Evolutionary conservation across 495 filamentous ascomycete genomes (phyloP), one percentile per base, ranked within the genome.

Genomic region (Podospora tetraspora): DNA sequence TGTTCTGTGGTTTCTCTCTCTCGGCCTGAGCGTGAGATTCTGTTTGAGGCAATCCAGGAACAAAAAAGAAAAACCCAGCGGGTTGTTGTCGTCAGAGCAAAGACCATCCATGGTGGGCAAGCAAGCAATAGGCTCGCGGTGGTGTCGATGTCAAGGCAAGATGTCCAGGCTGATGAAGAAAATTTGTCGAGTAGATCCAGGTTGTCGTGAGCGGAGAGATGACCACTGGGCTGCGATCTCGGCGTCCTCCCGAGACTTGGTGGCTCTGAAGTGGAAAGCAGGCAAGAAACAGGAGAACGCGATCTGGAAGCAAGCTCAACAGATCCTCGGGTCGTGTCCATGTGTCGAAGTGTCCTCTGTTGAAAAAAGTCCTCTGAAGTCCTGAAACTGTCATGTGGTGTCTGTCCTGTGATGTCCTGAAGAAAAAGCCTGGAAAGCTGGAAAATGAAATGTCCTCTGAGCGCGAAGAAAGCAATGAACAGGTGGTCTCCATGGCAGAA

Each of bases 141-240:
- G 32, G 32, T 19, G 43, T 52, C 43, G 43, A 52, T 6, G 6
- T 52, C 43, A 52, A 52, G 43, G 19, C 43, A 52, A 52, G 43
- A 52, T 19, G 19, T 52, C 58, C 34, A 24, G 57, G 22, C 19
- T 30, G 43, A 61, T 43, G 22, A 57, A 23, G n/a, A 61, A 57
- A 23, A 10, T n/a, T 61, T 9, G 43, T 27, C 27, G 52, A 30
- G 62, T 60, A 57, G 60, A 56, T 70, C 64, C 69, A 16, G 64
- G 22, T 27, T 63, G 34, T 52, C 22, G 25, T 32, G 64, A 62
- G 23, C 52, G 64, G 58, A 71, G 66, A 71, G 62, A 65, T 56
- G 69, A 65, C 69, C 69, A 71, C 66, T 65, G 65, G 69, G 62
- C 37, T 71, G 69, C 66, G 58, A 71, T 68, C 69, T 68, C 61